Percentiles rank a stretch among this genome's conserved stretches.
Evolutionary conservation across 768 basidiomycete species (phyloP).

Genomic region (Tricholoma matsutake): DNA sequence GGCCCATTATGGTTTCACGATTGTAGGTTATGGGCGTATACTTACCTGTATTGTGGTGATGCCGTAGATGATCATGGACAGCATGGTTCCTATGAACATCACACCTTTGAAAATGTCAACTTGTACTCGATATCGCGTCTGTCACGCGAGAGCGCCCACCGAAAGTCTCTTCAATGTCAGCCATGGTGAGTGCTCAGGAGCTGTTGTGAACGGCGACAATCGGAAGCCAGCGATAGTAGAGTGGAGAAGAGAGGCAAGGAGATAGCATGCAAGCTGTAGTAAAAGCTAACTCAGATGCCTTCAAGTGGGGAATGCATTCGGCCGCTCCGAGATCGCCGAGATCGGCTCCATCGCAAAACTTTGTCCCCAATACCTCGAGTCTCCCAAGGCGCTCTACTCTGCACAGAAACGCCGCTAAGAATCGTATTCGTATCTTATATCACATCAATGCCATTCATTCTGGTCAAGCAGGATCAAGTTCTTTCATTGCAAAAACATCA

Average conservation of each 20-base stretch:
- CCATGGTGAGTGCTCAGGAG: neutral
- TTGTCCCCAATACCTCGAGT: too few relatives aligned
- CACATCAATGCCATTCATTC: too few relatives aligned
- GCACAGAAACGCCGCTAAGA: too few relatives aligned
- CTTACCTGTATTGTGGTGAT: conserved; percentile 42
- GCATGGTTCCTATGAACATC: conserved; percentile 34
- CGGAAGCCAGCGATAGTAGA: neutral
- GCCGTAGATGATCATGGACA: conserved; percentile 39
- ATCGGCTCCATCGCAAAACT: too few relatives aligned
- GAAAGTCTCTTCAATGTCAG: conserved; percentile 26
- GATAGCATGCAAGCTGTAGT: neutral
- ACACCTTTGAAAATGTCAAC: conserved; percentile 24
- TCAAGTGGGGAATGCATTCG: too few relatives aligned
- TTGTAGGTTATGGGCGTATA: neutral
- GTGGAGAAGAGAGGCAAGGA: neutral
- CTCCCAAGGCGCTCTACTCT: too few relatives aligned
- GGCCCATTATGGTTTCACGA: neutral
- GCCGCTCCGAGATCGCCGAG: too few relatives aligned
- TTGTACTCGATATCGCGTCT: neutral
- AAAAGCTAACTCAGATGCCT: too few relatives aligned
- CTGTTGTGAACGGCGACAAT: neutral
- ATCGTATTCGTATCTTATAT: too few relatives aligned
- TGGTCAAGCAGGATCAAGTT: too few relatives aligned
- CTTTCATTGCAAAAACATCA: too few relatives aligned
- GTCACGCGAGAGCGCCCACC: conserved; percentile 19